Conservation (phyloP, 108 stramenopile species). For the Skeletonema costatum region DNA sequence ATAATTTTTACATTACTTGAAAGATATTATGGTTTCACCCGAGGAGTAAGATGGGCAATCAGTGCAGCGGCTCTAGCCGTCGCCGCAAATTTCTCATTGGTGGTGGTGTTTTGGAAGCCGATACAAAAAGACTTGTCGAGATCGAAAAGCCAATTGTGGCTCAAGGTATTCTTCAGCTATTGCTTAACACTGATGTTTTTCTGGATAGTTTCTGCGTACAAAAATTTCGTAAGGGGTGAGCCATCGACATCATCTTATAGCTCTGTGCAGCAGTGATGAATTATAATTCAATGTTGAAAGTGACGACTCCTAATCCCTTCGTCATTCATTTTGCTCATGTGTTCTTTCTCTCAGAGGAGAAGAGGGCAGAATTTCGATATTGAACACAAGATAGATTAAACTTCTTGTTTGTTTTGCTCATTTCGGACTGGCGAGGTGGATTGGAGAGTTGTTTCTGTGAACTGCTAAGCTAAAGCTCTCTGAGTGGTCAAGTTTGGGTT, state of each 20-base stretch:
- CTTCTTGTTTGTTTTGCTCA: not conserved
- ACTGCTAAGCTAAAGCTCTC: too few relatives aligned
- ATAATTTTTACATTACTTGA: constrained; percentile 11
- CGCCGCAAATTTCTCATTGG: constrained; percentile 38
- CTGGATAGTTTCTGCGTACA: constrained; percentile 35
- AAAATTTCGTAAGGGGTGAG: constrained; percentile 37
- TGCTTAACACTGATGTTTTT: constrained; percentile 35
- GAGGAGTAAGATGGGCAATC: constrained; percentile 9
- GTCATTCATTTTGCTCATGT: not conserved
- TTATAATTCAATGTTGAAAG: not conserved
- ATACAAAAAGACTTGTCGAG: constrained; percentile 20
- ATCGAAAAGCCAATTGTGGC: constrained; percentile 26
- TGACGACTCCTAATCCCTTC: not conserved
- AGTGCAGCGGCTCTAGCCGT: constrained; percentile 11
- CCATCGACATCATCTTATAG: not conserved
- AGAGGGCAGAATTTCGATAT: not conserved
- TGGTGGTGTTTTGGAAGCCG: constrained; percentile 26
- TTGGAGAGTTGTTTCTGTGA: not conserved
- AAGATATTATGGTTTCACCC: constrained; percentile 17
- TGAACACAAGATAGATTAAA: not conserved
- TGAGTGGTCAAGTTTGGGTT: not conserved
- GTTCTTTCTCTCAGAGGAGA: not conserved
- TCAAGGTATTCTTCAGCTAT: constrained; percentile 38
- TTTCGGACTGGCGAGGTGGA: not conserved
- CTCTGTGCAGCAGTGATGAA: not conserved